Conservation (phyloP, 2,329 filamentous ascomycete genomes). For the Diatrype stigma region DNA sequence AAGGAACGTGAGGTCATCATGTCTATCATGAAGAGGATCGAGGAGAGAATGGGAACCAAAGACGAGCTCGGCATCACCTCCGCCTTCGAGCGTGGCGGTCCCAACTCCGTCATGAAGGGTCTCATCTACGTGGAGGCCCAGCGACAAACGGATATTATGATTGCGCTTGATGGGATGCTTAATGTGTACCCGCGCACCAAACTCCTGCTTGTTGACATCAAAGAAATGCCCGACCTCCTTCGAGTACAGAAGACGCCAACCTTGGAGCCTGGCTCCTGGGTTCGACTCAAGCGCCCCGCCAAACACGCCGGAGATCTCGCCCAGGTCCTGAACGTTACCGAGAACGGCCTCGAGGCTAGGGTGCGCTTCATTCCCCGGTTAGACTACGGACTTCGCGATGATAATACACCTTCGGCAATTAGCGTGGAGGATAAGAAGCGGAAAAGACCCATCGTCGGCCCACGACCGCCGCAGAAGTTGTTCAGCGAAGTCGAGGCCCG, state of each 20-base stretch:
- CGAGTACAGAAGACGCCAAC: conserved; percentile 82
- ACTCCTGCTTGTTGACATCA: conserved; percentile 85
- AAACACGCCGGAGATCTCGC: conserved; percentile 88
- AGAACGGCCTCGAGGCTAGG: conserved; percentile 83
- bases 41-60: conserved; percentile 73
- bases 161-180: conserved; percentile 76
- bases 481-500: conserved; percentile 93
- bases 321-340: conserved; percentile 86
- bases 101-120: conserved; percentile 79
- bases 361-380: conserved; percentile 86
- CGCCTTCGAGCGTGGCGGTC: conserved; percentile 82
- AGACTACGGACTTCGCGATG: conserved; percentile 86
- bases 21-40: conserved; percentile 81
- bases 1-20: conserved; percentile 92
- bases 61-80: conserved; percentile 81
- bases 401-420: conserved; percentile 55
- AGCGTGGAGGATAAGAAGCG: conserved; percentile 62
- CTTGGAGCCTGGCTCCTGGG: conserved; percentile 84
- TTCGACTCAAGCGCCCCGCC: conserved; percentile 74
- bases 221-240: conserved; percentile 96
- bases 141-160: conserved; percentile 78
- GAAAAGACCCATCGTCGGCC: conserved; percentile 65
- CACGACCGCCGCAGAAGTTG: conserved; percentile 78
- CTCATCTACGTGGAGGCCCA: conserved; percentile 94
- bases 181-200: conserved; percentile 88